Evolutionary conservation across 208 protist genomes (phyloP), one percentile per base, ranked within the genome.

Genomic region (Leishmania lainsoni): DNA sequence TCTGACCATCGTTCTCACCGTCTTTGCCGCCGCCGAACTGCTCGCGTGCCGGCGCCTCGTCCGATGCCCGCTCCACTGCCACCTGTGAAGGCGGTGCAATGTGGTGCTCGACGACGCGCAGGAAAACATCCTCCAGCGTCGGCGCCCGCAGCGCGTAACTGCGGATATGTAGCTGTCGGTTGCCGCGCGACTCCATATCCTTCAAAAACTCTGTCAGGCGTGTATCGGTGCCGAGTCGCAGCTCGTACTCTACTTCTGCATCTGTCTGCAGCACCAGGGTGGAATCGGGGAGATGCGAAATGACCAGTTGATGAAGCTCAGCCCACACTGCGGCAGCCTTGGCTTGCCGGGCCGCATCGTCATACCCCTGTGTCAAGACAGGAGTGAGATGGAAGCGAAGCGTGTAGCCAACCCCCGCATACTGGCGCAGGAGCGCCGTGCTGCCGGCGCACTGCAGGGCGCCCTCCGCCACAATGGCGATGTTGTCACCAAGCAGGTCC

Each of bases 401-500:
- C 22, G 85, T 92, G 85, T 97, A 95, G 49, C 89, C 91, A 10
- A 83, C 70, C 12, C 87, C 89, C n/a, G 89, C 74, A 61, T 88
- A 82, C 29, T 81, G 86, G 69, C 92, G 91, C 75, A 96, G 87
- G 63, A 95, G 92, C 35, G 91, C 32, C 29, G 75, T 89, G 70
- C 84, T 92, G 32, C 93, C 93, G 42, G 75, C 69, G 83, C 93
- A 96, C 65, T 89, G 81, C 65, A 96, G 71, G 14, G 70, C 54
- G 69, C 94, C 92, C 49, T 82, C 52, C 26, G 74, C 81, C 77
- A 99, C 86, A 63, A 99, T 98, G 14, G 89, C 97, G 69, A 99
- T 96, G 56, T 89, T 86, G 79, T 98, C 89, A 52, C 91, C 90
- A 1, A 99, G 89, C 35, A 96, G 75, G 81, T 99, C 98, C 9